Conservation (phyloP, 2,329 filamentous ascomycete species). For the Paecilomyces sp. region DNA sequence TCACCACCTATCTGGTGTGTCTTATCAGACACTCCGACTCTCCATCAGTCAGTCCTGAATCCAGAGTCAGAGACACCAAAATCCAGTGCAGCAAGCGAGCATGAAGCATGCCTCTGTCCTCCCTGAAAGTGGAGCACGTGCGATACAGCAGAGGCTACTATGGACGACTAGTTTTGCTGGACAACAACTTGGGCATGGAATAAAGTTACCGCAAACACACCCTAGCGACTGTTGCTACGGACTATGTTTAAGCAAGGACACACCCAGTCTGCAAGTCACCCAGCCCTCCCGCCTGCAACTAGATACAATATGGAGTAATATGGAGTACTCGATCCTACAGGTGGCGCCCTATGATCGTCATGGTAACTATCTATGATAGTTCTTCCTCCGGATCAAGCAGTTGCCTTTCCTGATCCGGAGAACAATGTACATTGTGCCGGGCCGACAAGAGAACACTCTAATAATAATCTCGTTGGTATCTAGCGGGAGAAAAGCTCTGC, state of each 20-base stretch:
- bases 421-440: neutral
- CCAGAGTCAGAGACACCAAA: neutral
- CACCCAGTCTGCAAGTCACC: neutral
- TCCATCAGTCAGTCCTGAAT: too few species aligned
- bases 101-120: neutral
- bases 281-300: too few species aligned
- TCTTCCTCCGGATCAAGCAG: neutral
- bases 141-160: neutral
- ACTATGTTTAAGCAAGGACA: neutral
- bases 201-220: neutral
- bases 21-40: neutral
- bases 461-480: neutral
- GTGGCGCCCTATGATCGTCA: neutral
- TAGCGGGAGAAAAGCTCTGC: neutral
- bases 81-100: neutral
- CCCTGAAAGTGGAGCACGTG: neutral
- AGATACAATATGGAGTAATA: too few species aligned
- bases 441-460: neutral
- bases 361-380: neutral
- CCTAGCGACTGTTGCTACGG: neutral
- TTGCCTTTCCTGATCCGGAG: neutral
- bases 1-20: neutral
- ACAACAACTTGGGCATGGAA: neutral
- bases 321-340: neutral
- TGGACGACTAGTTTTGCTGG: neutral